Conservation (phyloP, 2,329 filamentous ascomycete genomes). For the Fusarium penzigii region DNA sequence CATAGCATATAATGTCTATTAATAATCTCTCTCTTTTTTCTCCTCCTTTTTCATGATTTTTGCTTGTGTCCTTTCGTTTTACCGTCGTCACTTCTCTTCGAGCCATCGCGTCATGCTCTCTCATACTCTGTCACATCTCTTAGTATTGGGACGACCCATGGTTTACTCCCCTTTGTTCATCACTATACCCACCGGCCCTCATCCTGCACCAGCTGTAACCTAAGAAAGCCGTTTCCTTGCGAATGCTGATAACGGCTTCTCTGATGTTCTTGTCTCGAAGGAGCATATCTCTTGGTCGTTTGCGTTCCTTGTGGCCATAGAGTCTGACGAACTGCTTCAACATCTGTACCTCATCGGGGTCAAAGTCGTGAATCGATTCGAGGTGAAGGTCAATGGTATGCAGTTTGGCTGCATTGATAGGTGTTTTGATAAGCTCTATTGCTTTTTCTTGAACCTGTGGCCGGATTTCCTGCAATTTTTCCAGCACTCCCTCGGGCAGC, state of each 20-base stretch:
- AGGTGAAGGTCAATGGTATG: slow-evolving; percentile 52
- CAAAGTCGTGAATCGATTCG: slow-evolving; percentile 39
- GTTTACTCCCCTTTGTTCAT: no score
- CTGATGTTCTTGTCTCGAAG: slow-evolving; percentile 71
- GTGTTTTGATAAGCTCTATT: slow-evolving; percentile 45
- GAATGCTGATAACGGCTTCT: slow-evolving; percentile 70
- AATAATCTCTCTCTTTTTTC: slow-evolving; percentile 20
- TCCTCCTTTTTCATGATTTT: background rate
- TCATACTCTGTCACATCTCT: background rate
- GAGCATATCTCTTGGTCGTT: slow-evolving; percentile 80
- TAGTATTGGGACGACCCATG: no score
- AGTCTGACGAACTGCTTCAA: slow-evolving; percentile 53
- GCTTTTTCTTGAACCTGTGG: slow-evolving; percentile 45
- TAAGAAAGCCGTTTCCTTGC: slow-evolving; percentile 81
- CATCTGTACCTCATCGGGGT: slow-evolving; percentile 39
- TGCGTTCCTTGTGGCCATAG: slow-evolving; percentile 67
- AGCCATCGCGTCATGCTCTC: background rate
- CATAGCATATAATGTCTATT: slow-evolving; percentile 28
- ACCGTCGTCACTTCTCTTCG: background rate
- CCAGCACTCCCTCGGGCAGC: slow-evolving; percentile 33
- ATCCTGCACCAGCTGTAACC: slow-evolving; percentile 81
- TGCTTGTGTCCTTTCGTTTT: background rate
- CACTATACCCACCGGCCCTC: slow-evolving; percentile 35
- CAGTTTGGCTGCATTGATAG: slow-evolving; percentile 50
- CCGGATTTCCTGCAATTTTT: slow-evolving; percentile 40